Percentiles rank a stretch among this genome's conserved stretches.
These are phyloP conservation scores for Pleoardoris graminearum DNA, from an alignment of 2,329 filamentous ascomycete genomes.

Conservation along the genomic window DNA sequence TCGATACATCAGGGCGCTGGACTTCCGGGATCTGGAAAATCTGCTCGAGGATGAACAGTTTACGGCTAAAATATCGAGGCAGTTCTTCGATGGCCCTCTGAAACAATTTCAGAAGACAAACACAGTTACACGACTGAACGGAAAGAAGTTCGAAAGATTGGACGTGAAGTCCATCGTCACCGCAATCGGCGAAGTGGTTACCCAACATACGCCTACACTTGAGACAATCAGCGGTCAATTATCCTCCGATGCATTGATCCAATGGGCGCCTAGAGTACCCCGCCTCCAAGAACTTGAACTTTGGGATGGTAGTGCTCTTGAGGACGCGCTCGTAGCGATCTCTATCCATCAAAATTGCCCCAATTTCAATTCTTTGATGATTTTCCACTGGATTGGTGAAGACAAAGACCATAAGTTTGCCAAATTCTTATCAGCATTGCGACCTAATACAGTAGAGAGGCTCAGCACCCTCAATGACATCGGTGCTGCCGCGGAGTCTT, in stretches of 20 bases:
- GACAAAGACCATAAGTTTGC: conserved; percentile 63
- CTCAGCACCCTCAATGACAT: conserved; percentile 63
- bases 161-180: conserved; percentile 50
- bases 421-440: conserved; percentile 60
- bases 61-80: conserved; percentile 56
- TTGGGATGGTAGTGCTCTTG: conserved; percentile 64
- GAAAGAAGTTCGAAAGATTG: conserved; percentile 40
- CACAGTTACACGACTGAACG: conserved; percentile 26
- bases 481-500: conserved; percentile 58
- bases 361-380: conserved; percentile 62
- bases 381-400: conserved; percentile 49
- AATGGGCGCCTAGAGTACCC: conserved; percentile 63
- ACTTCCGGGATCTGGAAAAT: conserved; percentile 63
- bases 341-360: conserved; percentile 63
- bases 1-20: conserved; percentile 65
- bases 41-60: conserved; percentile 64
- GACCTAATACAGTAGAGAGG: conserved; percentile 58
- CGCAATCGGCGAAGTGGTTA: conserved; percentile 56
- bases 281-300: conserved; percentile 63
- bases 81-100: conserved; percentile 58
- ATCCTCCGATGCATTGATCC: conserved; percentile 56
- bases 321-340: conserved; percentile 55
- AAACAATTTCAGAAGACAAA: conserved; percentile 46
- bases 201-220: conserved; percentile 56
- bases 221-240: conserved; percentile 63